Evolutionary conservation across 108 stramenopile genomes (phyloP).

Genomic region (Discostella stelligeroides): DNA sequence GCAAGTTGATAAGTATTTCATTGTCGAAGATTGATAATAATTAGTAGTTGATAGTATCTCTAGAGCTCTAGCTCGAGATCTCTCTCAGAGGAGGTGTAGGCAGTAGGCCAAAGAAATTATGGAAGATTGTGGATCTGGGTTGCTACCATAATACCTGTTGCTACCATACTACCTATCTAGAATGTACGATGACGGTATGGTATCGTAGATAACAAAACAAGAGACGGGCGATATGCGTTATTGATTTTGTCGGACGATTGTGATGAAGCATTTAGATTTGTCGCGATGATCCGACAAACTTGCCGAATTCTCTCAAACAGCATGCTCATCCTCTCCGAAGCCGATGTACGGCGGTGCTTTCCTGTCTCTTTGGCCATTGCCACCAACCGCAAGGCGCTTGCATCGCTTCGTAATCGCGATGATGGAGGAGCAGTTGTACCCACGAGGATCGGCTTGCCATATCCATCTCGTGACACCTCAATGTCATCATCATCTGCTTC

Average conservation of each 20-base stretch:
- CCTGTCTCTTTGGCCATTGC: conserved; percentile 57
- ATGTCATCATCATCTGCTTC: not conserved
- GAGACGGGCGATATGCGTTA: no score
- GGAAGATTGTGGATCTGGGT: no score
- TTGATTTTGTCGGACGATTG: no score
- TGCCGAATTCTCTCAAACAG: conserved; percentile 12
- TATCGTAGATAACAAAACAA: no score
- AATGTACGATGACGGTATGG: no score
- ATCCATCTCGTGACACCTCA: conserved; percentile 17
- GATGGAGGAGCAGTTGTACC: conserved; percentile 60
- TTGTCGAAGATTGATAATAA: not conserved
- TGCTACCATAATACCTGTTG: no score
- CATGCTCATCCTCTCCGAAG: conserved; percentile 71
- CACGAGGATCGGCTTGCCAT: conserved; percentile 61
- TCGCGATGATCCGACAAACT: conserved; percentile 16
- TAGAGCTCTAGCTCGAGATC: no score
- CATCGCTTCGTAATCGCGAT: conserved; percentile 44
- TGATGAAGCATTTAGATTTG: no score
- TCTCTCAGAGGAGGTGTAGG: no score
- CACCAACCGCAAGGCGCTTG: conserved; percentile 59
- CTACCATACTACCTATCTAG: no score
- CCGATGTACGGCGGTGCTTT: conserved; percentile 60
- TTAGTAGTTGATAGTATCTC: not conserved
- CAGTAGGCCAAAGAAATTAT: no score
- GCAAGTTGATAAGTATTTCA: conserved; percentile 20